These are phyloP conservation scores for Beta vulgaris DNA, from an alignment of 148 eudicot species.

Conservation along the genomic window DNA sequence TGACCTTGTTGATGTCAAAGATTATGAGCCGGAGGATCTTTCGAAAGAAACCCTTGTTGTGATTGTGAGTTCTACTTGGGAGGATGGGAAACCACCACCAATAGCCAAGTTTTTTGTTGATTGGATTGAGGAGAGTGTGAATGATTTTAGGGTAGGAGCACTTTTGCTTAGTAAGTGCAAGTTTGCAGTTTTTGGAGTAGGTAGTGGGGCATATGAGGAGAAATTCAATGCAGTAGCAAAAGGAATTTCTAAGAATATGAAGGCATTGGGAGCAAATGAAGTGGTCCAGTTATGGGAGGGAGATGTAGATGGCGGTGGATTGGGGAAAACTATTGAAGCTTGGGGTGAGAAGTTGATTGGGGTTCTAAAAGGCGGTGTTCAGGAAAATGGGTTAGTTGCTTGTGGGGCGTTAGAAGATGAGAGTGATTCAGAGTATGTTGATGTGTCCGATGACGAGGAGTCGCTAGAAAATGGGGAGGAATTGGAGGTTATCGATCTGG, in stretches of 20 bases:
- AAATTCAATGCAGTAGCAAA: conserved; percentile 65
- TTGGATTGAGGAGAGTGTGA: conserved; percentile 81
- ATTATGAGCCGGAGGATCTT: conserved; percentile 88
- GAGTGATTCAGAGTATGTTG: conserved; percentile 36
- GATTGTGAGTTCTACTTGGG: conserved; percentile 81
- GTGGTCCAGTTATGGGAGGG: conserved; percentile 62
- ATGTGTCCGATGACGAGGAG: conserved; percentile 51
- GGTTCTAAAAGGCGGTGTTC: conserved; percentile 44
- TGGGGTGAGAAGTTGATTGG: conserved; percentile 63
- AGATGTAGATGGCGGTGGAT: conserved; percentile 69
- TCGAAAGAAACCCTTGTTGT: conserved; percentile 56
- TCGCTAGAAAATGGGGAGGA: conserved; percentile 39
- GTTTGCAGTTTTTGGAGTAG: conserved; percentile 82
- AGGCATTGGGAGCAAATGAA: conserved; percentile 69
- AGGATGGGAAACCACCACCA: conserved; percentile 65
- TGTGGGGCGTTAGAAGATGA: conserved; percentile 27
- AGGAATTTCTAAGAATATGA: conserved; percentile 45
- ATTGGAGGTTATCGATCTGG: conserved; percentile 69
- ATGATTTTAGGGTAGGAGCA: conserved; percentile 82
- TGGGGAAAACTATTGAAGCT: conserved; percentile 62
- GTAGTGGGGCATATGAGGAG: conserved; percentile 69
- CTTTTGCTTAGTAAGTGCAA: conserved; percentile 49
- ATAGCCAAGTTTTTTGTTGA: conserved; percentile 60
- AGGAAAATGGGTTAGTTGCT: conserved; percentile 35
- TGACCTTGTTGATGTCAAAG: conserved; percentile 60